Base-by-base conservation (phyloP, 305 asterid genomes). In the Solanum hybrid region DNA sequence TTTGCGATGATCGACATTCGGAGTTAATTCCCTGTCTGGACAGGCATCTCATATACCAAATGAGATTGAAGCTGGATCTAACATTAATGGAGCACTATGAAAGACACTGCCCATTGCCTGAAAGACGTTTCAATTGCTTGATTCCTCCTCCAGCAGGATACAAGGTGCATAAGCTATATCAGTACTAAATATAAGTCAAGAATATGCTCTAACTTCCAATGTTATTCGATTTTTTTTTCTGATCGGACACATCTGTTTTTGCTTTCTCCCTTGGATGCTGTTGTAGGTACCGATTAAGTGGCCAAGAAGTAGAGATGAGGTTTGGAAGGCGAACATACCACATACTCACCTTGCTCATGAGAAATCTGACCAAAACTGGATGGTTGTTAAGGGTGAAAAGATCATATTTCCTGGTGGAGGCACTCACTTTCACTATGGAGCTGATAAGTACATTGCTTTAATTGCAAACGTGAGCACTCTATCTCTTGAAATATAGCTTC, bases 101-200 rank as follows among this genome's bases (percentile, higher is more conserved):
- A 91, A 93, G 99, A 87, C 98, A 96, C 93, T 97, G 98, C 92
- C 99, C 98, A 40, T 91, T 92, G 92, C 98, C 98, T 34, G 99
- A 97, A 93, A 94, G 98, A 91, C 94, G 96, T 74, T 96, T 89
- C 89, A 96, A 96, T 92, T 96, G 99, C 94, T 91, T 97, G 94
- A 97, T 97, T 92, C 98, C 99, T 92, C 98, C 99, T 87, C 98
- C 99, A 88, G 89, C 96, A 10, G 99, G 99, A 76, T 97, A 97
- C 94, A 97, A 96, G 98, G 98, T 96, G 92, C 57, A 18, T 71
- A 11, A 89, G 71, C 71, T 88, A 75, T 82, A 76, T 64, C 90
- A 89, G 87, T 86, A 39, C 88, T 20, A 35, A 20, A 78, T 86
- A 29, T 39, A 26, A 35, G 73, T 80, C 87, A 31, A 85, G 88